Percentiles rank a stretch among this genome's conserved stretches.
phyloP scores from a whole-genome alignment of 371 early-diverging fungal species.

The Umbelopsis sp. region DNA sequence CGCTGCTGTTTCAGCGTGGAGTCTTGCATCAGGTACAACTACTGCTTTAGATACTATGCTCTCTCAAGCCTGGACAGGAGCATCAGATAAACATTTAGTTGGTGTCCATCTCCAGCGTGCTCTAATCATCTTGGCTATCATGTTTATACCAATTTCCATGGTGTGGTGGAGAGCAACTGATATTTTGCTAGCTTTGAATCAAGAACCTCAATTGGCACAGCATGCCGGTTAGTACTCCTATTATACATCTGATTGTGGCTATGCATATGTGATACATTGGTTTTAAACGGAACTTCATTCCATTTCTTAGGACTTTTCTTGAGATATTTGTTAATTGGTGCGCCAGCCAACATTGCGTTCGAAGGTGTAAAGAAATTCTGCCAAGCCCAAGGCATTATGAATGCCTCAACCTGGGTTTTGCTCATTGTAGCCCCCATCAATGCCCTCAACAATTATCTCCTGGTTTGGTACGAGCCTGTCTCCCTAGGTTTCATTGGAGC shows the following conservation, averaged over 20 bases:
- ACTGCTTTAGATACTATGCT: constrained; percentile 90
- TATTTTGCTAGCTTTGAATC: constrained; percentile 53
- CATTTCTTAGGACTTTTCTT: constrained; percentile 62
- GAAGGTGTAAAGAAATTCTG: constrained; percentile 82
- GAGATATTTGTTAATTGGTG: constrained; percentile 67
- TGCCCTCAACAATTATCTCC: constrained; percentile 68
- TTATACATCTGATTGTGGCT: too few species aligned
- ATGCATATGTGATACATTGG: too few species aligned
- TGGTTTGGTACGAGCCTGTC: constrained; percentile 72
- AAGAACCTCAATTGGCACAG: constrained; percentile 45
- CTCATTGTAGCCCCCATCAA: constrained; percentile 76
- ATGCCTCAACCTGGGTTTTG: constrained; percentile 75
- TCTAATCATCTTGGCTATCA: constrained; percentile 66
- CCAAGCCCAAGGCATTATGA: constrained; percentile 88
- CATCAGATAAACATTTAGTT: constrained; percentile 67
- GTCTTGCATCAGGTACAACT: constrained; percentile 76
- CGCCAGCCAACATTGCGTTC: constrained; percentile 75
- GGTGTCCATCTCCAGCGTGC: constrained; percentile 87
- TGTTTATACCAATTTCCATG: constrained; percentile 72
- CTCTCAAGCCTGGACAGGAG: constrained; percentile 83
- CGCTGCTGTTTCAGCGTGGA: constrained; percentile 84
- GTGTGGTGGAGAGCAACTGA: constrained; percentile 75
- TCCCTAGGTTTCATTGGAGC: constrained; percentile 84
- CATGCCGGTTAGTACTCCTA: constrained; percentile 36
- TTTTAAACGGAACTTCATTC: neutral